Percentiles rank a stretch among this genome's conserved stretches.
Conservation (phyloP, 495 filamentous ascomycete genomes). For the Aspergillus funiculosus region DNA sequence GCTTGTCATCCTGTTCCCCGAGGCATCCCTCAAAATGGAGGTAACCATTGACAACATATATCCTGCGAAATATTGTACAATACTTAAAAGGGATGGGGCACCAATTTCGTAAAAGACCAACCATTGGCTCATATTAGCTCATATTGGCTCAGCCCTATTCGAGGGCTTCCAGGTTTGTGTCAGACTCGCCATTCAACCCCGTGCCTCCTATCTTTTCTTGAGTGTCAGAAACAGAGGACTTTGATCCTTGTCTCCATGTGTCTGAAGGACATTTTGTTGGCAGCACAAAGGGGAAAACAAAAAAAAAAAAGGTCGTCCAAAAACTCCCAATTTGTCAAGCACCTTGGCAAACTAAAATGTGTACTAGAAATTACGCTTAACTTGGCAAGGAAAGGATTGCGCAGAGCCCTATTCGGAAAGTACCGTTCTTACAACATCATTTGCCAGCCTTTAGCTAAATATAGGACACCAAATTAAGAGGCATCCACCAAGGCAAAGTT, state of each 20-base stretch:
- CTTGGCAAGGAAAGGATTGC: background rate
- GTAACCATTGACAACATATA: too few species aligned
- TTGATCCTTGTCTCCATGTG: background rate
- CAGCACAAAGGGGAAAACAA: background rate
- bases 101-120: too few species aligned
- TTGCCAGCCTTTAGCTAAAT: constrained; percentile 2
- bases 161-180: background rate
- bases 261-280: background rate
- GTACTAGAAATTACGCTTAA: background rate
- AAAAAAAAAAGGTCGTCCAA: background rate
- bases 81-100: too few species aligned
- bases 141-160: constrained; percentile 6
- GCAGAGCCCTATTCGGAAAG: background rate
- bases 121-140: too few species aligned
- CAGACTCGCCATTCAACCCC: too few species aligned
- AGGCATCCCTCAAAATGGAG: too few species aligned
- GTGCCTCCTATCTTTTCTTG: background rate
- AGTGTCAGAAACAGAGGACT: background rate
- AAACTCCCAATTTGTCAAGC: too few species aligned
- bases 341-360: too few species aligned
- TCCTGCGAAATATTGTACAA: too few species aligned
- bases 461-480: background rate
- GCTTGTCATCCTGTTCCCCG: too few species aligned
- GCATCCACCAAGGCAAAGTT: too few species aligned
- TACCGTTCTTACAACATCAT: background rate